phyloP scores from a whole-genome alignment of 345 rosid genomes.

The Eucalyptus curtisii region DNA sequence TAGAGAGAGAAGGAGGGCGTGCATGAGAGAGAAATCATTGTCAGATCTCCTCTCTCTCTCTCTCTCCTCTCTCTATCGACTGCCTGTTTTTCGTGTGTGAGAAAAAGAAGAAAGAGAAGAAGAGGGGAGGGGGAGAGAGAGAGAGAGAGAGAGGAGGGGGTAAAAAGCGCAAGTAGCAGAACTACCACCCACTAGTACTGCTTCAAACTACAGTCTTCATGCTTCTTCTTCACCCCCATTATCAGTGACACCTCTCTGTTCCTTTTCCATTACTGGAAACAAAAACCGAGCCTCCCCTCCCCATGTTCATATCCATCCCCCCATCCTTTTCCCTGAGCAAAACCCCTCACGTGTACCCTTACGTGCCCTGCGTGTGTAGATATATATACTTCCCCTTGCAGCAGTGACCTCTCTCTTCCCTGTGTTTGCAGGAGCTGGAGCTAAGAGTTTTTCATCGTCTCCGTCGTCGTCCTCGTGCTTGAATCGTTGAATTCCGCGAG shows the following conservation, averaged over 20 bases:
- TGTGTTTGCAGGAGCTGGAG: not conserved
- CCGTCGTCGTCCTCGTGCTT: not conserved
- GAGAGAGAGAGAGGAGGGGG: not conserved
- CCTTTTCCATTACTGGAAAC: not conserved
- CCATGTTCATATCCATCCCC: not conserved
- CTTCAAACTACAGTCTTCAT: not conserved
- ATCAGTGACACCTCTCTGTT: not conserved
- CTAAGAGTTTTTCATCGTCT: not conserved
- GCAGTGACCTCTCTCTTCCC: not conserved
- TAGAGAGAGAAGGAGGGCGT: not conserved
- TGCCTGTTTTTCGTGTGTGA: too few relatives aligned
- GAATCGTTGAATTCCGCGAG: not conserved
- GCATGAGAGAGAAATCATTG: not conserved
- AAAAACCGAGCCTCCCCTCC: not conserved
- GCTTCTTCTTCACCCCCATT: not conserved
- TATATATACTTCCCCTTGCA: not conserved
- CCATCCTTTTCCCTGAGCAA: not conserved
- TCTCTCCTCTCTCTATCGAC: not conserved
- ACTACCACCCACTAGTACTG: not conserved
- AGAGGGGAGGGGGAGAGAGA: not conserved
- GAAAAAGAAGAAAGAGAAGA: not conserved
- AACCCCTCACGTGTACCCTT: not conserved
- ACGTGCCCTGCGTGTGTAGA: not conserved
- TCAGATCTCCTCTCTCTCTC: not conserved
- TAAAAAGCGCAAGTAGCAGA: not conserved